Conservation (phyloP, 2,329 filamentous ascomycete genomes). For the Mycosphaerella sp. region DNA sequence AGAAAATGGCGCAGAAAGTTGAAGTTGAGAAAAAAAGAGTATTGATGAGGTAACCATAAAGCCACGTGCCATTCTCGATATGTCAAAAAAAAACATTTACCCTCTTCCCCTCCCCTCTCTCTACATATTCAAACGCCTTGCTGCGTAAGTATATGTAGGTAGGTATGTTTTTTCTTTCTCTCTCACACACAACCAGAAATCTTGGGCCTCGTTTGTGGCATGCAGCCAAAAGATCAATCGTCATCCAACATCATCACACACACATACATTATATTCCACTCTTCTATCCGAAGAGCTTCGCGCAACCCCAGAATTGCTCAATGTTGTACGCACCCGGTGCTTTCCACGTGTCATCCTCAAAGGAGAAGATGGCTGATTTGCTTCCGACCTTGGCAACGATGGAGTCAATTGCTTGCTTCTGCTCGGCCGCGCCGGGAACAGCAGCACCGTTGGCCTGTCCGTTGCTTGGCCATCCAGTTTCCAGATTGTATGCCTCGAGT, state of each 20-base stretch:
- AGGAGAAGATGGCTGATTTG: slow-evolving; percentile 75
- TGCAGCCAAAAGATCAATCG: not conserved
- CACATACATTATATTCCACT: not conserved
- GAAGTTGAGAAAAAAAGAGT: slow-evolving; percentile 41
- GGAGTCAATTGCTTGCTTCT: slow-evolving; percentile 63
- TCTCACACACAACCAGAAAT: too few relatives aligned
- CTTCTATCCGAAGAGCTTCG: slow-evolving; percentile 24
- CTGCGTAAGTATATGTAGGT: not conserved
- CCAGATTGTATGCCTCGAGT: slow-evolving; percentile 72
- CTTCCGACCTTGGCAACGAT: slow-evolving; percentile 62
- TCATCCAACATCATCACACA: not conserved
- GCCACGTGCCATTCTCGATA: too few relatives aligned
- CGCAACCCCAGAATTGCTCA: slow-evolving; percentile 75
- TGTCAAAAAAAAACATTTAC: too few relatives aligned
- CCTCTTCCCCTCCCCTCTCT: not conserved
- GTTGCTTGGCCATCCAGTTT: slow-evolving; percentile 79
- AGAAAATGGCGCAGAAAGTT: too few relatives aligned
- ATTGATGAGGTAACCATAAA: not conserved
- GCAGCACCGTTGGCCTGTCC: slow-evolving; percentile 67
- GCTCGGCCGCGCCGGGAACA: slow-evolving; percentile 59
- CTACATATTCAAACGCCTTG: not conserved
- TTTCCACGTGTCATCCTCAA: slow-evolving; percentile 79
- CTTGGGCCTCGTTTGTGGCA: too few relatives aligned
- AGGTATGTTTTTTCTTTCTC: too few relatives aligned
- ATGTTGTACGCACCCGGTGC: slow-evolving; percentile 58